Percentiles rank a stretch among this genome's conserved stretches.
phyloP scores from a whole-genome alignment of 768 basidiomycete genomes.

The Heimioporus sp. region DNA sequence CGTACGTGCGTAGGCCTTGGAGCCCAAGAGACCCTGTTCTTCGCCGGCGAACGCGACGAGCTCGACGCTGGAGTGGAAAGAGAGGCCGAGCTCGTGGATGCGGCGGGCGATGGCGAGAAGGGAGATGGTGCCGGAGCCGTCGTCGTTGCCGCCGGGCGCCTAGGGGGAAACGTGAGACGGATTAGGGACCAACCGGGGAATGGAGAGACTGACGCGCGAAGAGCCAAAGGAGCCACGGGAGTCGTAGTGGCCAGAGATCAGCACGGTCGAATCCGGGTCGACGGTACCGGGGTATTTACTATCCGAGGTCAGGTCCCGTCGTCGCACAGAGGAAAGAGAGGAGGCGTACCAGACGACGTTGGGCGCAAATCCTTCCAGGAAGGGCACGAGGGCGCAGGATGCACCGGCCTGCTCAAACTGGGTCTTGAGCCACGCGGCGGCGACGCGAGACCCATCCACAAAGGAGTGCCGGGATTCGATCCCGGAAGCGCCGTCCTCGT shows the following conservation, averaged over 20 bases:
- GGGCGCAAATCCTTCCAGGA: conserved; percentile 74
- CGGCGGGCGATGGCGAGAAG: conserved; percentile 79
- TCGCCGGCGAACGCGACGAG: conserved; percentile 87
- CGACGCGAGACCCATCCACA: conserved; percentile 49
- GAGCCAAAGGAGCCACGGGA: conserved; percentile 89
- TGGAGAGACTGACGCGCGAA: conserved; percentile 34
- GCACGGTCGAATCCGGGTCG: conserved; percentile 52
- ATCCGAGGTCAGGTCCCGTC: background rate
- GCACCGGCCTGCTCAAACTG: conserved; percentile 77
- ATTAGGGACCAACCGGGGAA: background rate
- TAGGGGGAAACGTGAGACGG: background rate
- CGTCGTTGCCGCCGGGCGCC: conserved; percentile 58
- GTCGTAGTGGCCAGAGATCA: conserved; percentile 88
- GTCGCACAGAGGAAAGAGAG: too few species aligned
- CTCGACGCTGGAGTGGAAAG: conserved; percentile 75
- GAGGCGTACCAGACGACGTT: conserved; percentile 74
- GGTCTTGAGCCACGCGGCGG: conserved; percentile 48
- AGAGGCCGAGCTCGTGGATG: conserved; percentile 62
- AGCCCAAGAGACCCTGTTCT: conserved; percentile 86
- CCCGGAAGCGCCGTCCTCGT: conserved; percentile 71
- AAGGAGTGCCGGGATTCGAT: conserved; percentile 86
- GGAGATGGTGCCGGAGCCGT: conserved; percentile 63
- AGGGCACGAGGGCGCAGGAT: conserved; percentile 61
- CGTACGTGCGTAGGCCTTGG: conserved; percentile 76
- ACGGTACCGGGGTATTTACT: conserved; percentile 58